phyloP scores from a whole-genome alignment of 768 basidiomycete genomes.

The Lentinula boryana region DNA sequence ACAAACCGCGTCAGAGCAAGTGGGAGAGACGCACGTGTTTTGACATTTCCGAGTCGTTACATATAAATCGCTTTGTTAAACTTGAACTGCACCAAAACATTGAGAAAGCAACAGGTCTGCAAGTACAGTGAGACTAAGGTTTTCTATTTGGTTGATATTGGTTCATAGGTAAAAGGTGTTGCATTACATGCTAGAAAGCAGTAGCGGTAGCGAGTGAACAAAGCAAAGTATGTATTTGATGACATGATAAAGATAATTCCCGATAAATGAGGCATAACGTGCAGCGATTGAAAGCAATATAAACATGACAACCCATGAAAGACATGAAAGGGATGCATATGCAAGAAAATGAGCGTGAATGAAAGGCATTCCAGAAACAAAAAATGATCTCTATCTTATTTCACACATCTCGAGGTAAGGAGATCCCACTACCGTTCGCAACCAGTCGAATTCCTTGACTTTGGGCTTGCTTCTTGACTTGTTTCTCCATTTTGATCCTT shows the following conservation, averaged over 20 bases:
- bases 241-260: not conserved
- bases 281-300: not conserved
- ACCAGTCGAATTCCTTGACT: not conserved
- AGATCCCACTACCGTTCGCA: slow-evolving; percentile 2
- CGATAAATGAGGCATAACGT: not conserved
- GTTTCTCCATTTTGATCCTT: slow-evolving; percentile 69
- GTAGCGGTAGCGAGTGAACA: not conserved
- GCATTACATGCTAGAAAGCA: not conserved
- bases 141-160: too few species aligned
- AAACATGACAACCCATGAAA: not conserved
- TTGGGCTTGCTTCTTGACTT: slow-evolving; percentile 56
- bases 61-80: too few species aligned
- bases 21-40: not conserved
- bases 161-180: too few species aligned
- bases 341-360: not conserved
- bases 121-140: too few species aligned
- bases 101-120: too few species aligned
- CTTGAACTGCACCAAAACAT: too few species aligned
- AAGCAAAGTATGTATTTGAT: not conserved
- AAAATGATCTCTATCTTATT: not conserved
- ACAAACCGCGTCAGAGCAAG: too few species aligned
- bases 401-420: slow-evolving; percentile 2
- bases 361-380: not conserved
- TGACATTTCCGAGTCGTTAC: too few species aligned
- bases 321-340: not conserved